Evolutionary conservation across 176 grass and related monocot genomes (phyloP), one percentile per base, ranked within the genome.

Genomic region (Oryza meridionalis): DNA sequence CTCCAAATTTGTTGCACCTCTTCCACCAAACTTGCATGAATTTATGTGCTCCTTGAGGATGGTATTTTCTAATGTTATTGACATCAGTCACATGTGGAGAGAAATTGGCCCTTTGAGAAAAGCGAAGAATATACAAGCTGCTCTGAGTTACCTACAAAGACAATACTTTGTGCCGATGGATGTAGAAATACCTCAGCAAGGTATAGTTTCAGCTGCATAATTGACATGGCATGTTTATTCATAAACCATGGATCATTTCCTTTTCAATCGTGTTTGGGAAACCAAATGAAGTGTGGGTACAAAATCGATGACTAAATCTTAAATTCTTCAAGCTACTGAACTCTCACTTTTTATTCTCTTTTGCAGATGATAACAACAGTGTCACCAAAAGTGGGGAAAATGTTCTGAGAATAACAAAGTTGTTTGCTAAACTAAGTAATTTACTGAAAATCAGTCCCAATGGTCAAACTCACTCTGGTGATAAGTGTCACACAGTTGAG

Each of bases 31-130:
- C 47, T 43, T 92, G 61, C 70, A 82, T 77, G 96, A 95, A 83
- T 93, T 98, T 82, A 85, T 82, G 81, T 95, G 96, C 86, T 98
- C 93, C 51, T 81, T 95, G 87, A 92, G 86, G 82, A 88, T 98
- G 96, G 93, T 88, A 22, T 98, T 98, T 68, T 49, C 88, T 53
- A 91, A 85, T 69, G 65, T 98, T 87, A 45, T 98, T 81, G 96
- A 98, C 78, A 78, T 98, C 81, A 91, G 85, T 74, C 91, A 98
- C 85, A 79, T 98, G 76, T 91, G 91, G 82, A 90, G 89, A 76
- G 82, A 98, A 90, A 90, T 93, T 47, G 80, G 87, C 11, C 88
- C 93, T 77, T 85, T 93, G 72, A 95, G 88, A 87, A 98, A 93
- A 88, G 89, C 93, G 1, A 92, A 90, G 73, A 95, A 95, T 89